Conservation (phyloP, 306 rosid species). For the Quercus parvula region DNA sequence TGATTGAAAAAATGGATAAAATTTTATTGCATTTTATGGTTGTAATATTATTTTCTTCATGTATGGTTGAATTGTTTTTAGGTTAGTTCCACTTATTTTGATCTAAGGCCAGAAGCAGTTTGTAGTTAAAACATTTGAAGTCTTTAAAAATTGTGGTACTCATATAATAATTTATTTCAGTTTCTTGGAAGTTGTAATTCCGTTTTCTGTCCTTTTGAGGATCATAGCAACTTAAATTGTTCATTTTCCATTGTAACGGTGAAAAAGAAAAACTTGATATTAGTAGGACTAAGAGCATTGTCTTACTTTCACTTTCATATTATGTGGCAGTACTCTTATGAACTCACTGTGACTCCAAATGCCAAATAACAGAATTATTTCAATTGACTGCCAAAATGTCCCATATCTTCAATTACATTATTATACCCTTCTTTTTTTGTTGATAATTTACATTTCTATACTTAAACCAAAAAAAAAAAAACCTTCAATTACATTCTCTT, state of each 20-base stretch:
- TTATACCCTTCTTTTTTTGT: neutral
- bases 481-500: neutral
- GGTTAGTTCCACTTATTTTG: neutral
- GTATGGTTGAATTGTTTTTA: neutral
- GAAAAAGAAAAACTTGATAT: neutral
- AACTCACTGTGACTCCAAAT: neutral
- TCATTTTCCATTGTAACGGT: too few relatives aligned
- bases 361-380: neutral
- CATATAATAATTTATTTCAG: neutral
- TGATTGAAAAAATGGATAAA: slow-evolving; percentile 66
- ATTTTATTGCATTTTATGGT: neutral
- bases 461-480: too few relatives aligned
- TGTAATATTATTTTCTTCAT: neutral
- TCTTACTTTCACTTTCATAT: neutral
- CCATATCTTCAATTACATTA: neutral
- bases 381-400: neutral
- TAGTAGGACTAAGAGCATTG: slow-evolving; percentile 9
- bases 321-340: neutral
- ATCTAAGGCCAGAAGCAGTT: neutral
- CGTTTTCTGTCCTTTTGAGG: neutral
- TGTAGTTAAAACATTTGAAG: neutral
- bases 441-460: too few relatives aligned
- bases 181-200: neutral
- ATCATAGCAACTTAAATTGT: too few relatives aligned
- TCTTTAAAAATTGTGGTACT: neutral